A percentile compares a stretch with the other conserved stretches of the same genome.
These are phyloP conservation scores for Lanmaoa pseudosensibilis DNA, from an alignment of 768 basidiomycete species.

Conservation along the genomic window DNA sequence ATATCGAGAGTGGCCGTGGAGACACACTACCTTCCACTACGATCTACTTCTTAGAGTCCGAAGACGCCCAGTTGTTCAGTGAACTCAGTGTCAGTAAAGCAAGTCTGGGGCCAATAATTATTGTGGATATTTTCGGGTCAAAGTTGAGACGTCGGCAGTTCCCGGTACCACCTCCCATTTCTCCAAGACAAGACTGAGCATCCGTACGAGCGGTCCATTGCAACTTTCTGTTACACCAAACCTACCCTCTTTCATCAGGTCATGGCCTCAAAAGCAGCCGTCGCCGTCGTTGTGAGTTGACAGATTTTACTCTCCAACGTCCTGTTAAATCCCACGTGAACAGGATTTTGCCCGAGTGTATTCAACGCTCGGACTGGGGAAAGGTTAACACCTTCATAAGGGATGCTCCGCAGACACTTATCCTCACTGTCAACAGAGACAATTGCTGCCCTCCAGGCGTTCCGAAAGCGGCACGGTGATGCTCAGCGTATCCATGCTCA, in stretches of 20 bases:
- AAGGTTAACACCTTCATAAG: conserved; percentile 48
- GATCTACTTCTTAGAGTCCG: not conserved
- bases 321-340: conserved; percentile 9
- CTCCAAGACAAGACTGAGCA: conserved; percentile 15
- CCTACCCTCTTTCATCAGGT: conserved; percentile 16
- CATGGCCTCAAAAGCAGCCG: conserved; percentile 74
- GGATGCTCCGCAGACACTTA: conserved; percentile 1
- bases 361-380: conserved; percentile 78
- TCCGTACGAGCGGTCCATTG: conserved; percentile 14
- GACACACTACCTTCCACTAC: not conserved
- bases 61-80: not conserved
- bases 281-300: conserved; percentile 59
- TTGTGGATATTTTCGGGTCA: not conserved
- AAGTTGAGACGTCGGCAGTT: conserved; percentile 24
- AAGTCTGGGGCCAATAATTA: not conserved
- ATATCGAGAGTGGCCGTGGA: not conserved
- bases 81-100: not conserved
- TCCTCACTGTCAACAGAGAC: conserved; percentile 59
- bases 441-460: conserved; percentile 83
- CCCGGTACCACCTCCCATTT: conserved; percentile 23
- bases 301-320: not conserved
- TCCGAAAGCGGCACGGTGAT: conserved; percentile 93
- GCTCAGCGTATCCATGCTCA: conserved; percentile 73
- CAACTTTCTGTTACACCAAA: not conserved
- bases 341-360: conserved; percentile 87